phyloP scores from a whole-genome alignment of 148 eudicot genomes.

The Chenopodium berlandieri region DNA sequence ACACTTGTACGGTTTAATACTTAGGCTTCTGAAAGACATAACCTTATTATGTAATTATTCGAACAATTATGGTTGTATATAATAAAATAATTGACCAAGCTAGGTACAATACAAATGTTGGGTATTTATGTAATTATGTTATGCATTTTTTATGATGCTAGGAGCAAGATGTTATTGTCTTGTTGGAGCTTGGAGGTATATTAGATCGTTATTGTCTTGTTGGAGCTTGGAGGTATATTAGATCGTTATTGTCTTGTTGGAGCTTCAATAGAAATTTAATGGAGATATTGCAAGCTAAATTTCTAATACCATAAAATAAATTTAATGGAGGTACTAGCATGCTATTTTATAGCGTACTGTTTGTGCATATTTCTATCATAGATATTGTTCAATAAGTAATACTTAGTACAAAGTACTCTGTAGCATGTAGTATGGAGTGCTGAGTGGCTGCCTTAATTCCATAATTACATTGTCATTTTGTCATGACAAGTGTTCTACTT shows the following conservation, averaged over 20 bases:
- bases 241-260: neutral
- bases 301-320: too few species aligned
- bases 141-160: neutral
- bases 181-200: too few species aligned
- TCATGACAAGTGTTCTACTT: neutral
- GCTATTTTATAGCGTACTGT: neutral
- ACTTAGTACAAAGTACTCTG: too few species aligned
- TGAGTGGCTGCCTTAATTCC: neutral
- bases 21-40: neutral
- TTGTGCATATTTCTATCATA: neutral
- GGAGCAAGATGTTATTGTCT: neutral
- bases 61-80: neutral
- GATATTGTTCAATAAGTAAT: neutral
- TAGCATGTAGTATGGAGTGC: neutral
- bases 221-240: too few species aligned
- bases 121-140: neutral
- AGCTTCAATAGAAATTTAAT: neutral
- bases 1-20: neutral
- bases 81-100: neutral
- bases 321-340: too few species aligned
- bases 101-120: neutral
- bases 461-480: neutral
- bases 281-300: neutral
- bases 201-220: neutral
- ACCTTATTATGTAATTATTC: neutral